A percentile compares a stretch with the other conserved stretches of the same genome.
phyloP scores from a whole-genome alignment of 2,329 filamentous ascomycete genomes.

The Ascochyta clinopodiicola region DNA sequence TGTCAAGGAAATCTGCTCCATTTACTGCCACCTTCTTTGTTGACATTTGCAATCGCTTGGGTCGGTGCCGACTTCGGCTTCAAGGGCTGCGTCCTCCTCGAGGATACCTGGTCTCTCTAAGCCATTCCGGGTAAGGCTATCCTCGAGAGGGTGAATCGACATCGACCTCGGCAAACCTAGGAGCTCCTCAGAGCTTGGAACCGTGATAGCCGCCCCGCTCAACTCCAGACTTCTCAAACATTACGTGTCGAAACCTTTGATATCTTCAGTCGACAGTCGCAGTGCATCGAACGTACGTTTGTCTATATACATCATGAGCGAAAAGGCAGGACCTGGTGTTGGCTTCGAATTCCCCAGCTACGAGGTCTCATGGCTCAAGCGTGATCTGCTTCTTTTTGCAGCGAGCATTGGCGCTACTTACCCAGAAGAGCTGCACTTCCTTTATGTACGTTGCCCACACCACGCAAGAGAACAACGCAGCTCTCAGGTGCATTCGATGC shows the following conservation, averaged over 20 bases:
- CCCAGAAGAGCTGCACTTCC: constrained; percentile 87
- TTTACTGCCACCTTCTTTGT: neutral
- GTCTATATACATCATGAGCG: constrained; percentile 35
- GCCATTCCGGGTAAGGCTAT: constrained; percentile 1
- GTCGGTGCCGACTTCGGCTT: constrained; percentile 7
- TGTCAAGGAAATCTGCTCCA: neutral
- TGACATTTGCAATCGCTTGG: neutral
- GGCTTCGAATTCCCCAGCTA: constrained; percentile 81
- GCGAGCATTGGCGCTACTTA: constrained; percentile 81
- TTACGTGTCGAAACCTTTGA: neutral
- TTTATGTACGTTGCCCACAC: constrained; percentile 70
- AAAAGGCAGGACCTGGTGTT: constrained; percentile 56
- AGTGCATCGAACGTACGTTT: neutral
- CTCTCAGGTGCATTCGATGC: neutral
- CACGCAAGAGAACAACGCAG: neutral
- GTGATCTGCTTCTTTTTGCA: constrained; percentile 88
- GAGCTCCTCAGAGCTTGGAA: constrained; percentile 35
- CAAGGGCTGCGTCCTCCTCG: neutral
- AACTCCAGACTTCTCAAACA: constrained; percentile 19
- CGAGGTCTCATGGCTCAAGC: constrained; percentile 83
- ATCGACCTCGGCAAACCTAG: constrained; percentile 41
- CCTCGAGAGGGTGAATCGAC: constrained; percentile 28
- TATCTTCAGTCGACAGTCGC: neutral
- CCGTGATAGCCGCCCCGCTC: constrained; percentile 38
- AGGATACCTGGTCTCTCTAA: constrained; percentile 3